These are phyloP conservation scores for Arabidopsis lyrata DNA, from an alignment of 441 rosid genomes.

Conservation along the genomic window DNA sequence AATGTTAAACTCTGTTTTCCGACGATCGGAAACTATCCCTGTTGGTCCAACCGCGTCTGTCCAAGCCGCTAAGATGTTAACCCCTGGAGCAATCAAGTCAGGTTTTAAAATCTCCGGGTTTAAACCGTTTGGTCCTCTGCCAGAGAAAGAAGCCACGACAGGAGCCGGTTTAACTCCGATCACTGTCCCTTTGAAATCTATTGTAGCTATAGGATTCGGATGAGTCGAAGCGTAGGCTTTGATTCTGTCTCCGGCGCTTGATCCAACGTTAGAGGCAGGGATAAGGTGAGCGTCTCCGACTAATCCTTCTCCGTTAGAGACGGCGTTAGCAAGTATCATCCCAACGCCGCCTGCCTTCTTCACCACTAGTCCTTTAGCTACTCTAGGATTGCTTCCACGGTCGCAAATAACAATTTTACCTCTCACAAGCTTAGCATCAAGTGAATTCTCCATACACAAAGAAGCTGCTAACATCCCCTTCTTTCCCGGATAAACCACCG, in stretches of 20 bases:
- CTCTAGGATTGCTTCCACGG: slow-evolving; percentile 74
- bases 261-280: slow-evolving; percentile 74
- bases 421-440: slow-evolving; percentile 59
- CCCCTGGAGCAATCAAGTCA: slow-evolving; percentile 74
- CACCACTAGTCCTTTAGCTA: slow-evolving; percentile 77
- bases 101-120: slow-evolving; percentile 81
- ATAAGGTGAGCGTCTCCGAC: slow-evolving; percentile 79
- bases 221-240: slow-evolving; percentile 57
- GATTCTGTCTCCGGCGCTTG: slow-evolving; percentile 64
- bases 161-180: slow-evolving; percentile 88
- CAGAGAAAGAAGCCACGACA: slow-evolving; percentile 80
- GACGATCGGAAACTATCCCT: slow-evolving; percentile 51
- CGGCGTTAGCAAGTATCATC: slow-evolving; percentile 81
- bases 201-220: slow-evolving; percentile 56
- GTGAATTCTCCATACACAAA: slow-evolving; percentile 74
- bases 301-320: slow-evolving; percentile 75
- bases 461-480: slow-evolving; percentile 65
- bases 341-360: slow-evolving; percentile 80
- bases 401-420: slow-evolving; percentile 81
- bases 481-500: slow-evolving; percentile 76
- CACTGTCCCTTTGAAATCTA: slow-evolving; percentile 68
- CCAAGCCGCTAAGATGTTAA: slow-evolving; percentile 83
- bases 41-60: slow-evolving; percentile 76
- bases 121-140: slow-evolving; percentile 76
- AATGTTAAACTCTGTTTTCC: slow-evolving; percentile 76